Evolutionary conservation across 768 basidiomycete species (phyloP), one percentile per base, ranked within the genome.

Genomic region (Asterophora parasitica): DNA sequence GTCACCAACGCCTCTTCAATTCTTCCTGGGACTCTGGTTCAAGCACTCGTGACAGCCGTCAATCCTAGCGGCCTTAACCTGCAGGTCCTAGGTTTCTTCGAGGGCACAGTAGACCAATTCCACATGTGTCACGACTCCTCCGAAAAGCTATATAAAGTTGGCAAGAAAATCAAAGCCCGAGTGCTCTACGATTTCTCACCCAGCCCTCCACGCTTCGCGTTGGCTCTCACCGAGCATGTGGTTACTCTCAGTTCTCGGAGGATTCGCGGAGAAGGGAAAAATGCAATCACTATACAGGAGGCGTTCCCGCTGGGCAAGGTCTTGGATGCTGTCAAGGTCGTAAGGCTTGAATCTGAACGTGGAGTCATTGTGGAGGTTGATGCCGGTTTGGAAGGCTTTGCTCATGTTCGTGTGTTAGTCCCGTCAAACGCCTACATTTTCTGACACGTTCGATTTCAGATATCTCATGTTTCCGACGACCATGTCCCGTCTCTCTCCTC

Each of bases 401-500:
- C 89, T 32, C 94, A 97, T 67, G 94, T 96, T 52, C 61, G 88
- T 68, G 23, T 12, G 35, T 10, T 44, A 12, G 23, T 6, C 17
- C 16, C 43, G n/a, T 52, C 15, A 43, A 48, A 48, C 39, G 37
- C 38, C 35, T 4, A 11, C 12, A 15, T 36, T 50, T 9, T 55
- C 61, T 48, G 41, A 47, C 44, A 47, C 44, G 17, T 47, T 23
- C 4, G 16, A 13, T 15, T 42, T 11, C 56, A 98, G 92, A 96
- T 99, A 58, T 96, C 95, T 9, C 92, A 96, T 63, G 74, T 87
- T 38, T 88, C 92, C 7, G 93, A 98, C 61, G 89, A 93, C 38
- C 92, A 92, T 61, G 71, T 92, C n/a, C 78, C 86, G 12, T 75
- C 83, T n/a, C 69, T 96, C 17, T 79, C 87, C 5, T 65, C 75